Percentiles rank a stretch among this genome's conserved stretches.
These are phyloP conservation scores for Pinus tabuliformis DNA, from an alignment of 75 land plant genomes.

Conservation along the genomic window DNA sequence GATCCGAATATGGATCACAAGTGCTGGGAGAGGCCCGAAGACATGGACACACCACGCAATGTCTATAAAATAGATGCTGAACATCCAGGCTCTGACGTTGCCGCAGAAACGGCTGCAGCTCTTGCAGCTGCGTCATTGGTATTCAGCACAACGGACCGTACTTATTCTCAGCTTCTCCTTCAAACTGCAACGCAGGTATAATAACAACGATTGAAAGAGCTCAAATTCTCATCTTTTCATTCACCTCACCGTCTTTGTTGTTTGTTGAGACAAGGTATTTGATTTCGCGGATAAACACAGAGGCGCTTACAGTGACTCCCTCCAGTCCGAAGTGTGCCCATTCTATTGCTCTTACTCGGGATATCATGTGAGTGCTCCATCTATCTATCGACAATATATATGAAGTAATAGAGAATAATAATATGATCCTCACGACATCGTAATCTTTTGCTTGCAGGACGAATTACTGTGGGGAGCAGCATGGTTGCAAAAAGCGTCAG, in stretches of 20 bases:
- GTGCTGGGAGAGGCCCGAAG: too few species aligned
- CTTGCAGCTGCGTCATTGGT: conserved; percentile 38
- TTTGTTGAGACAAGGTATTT: conserved; percentile 4
- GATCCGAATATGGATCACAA: too few species aligned
- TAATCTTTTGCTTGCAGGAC: conserved; percentile 8
- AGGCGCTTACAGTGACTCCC: conserved; percentile 38
- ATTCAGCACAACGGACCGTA: conserved; percentile 11
- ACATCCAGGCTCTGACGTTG: too few species aligned
- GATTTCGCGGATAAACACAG: conserved; percentile 29
- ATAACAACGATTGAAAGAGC: too few species aligned
- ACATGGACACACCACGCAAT: too few species aligned
- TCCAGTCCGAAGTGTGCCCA: conserved; percentile 36
- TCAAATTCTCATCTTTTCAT: neutral
- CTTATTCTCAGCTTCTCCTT: conserved; percentile 22
- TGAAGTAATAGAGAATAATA: too few species aligned
- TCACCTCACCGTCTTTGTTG: neutral
- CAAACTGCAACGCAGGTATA: conserved; percentile 8
- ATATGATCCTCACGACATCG: neutral
- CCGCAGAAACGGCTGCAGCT: too few species aligned
- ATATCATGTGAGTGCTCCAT: conserved; percentile 15
- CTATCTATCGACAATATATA: neutral
- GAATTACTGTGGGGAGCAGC: conserved; percentile 46
- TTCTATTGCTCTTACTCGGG: conserved; percentile 57
- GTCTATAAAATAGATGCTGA: too few species aligned
- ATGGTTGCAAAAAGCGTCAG: conserved; percentile 42